These are phyloP conservation scores for Coleophoma cylindrospora DNA, from an alignment of 2,329 filamentous ascomycete genomes.

Conservation along the genomic window DNA sequence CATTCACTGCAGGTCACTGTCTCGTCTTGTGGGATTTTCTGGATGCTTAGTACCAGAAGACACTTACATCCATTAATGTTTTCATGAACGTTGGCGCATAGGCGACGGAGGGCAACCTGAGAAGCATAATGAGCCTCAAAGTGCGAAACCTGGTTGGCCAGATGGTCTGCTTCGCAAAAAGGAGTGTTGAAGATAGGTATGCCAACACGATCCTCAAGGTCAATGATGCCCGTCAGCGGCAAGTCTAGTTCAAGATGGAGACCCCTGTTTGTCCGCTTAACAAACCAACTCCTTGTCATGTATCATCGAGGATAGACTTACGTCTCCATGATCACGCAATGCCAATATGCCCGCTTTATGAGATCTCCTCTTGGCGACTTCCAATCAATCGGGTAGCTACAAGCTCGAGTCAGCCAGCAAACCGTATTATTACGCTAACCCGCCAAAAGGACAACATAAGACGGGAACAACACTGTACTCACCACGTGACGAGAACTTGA, in stretches of 20 bases:
- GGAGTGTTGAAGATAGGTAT: constrained; percentile 47
- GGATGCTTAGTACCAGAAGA: neutral
- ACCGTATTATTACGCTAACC: neutral
- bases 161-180: constrained; percentile 40
- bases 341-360: constrained; percentile 51
- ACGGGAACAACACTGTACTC: constrained; percentile 5
- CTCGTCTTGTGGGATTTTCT: too few relatives aligned
- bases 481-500: constrained; percentile 51
- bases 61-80: constrained; percentile 46
- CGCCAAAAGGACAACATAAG: constrained; percentile 7
- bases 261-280: constrained; percentile 29
- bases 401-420: constrained; percentile 3
- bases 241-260: constrained; percentile 55
- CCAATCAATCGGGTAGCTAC: constrained; percentile 38
- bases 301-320: constrained; percentile 20
- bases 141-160: constrained; percentile 44
- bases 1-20: too few relatives aligned
- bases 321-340: constrained; percentile 51
- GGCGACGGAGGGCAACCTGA: constrained; percentile 49
- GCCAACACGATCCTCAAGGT: constrained; percentile 46
- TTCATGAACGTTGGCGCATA: constrained; percentile 47
- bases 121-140: constrained; percentile 56
- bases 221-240: constrained; percentile 48
- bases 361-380: constrained; percentile 41
- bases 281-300: neutral